Evolutionary conservation across 2,329 filamentous ascomycete genomes (phyloP).

Genomic region (Biscogniauxia marginata): DNA sequence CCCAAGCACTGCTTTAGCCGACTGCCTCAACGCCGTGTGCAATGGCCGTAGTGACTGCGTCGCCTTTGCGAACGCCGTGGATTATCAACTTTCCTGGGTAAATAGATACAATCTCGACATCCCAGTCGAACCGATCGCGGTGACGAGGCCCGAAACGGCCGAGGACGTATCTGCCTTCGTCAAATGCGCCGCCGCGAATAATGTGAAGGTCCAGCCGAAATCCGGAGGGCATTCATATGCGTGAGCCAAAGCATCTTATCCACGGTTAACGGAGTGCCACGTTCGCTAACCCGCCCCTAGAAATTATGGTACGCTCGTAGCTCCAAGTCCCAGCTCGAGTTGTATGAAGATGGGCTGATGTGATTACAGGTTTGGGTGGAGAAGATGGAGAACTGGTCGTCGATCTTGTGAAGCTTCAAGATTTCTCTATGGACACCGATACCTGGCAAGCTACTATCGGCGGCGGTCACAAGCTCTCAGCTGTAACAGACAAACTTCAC

Average conservation of each 20-base stretch:
- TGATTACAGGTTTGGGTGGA: slow-evolving; percentile 44
- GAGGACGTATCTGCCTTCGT: slow-evolving; percentile 57
- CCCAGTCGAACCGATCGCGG: slow-evolving; percentile 50
- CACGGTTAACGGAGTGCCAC: background rate
- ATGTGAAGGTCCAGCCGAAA: slow-evolving; percentile 57
- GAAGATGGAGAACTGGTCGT: slow-evolving; percentile 51
- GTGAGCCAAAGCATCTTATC: slow-evolving; percentile 33
- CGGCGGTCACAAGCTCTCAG: slow-evolving; percentile 50
- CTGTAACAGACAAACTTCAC: slow-evolving; percentile 51
- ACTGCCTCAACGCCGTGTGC: slow-evolving; percentile 49
- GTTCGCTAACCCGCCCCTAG: slow-evolving; percentile 20
- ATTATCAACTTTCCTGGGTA: slow-evolving; percentile 51
- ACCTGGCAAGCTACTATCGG: slow-evolving; percentile 57
- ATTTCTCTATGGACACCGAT: slow-evolving; percentile 50
- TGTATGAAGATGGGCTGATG: background rate
- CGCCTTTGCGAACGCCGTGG: slow-evolving; percentile 41
- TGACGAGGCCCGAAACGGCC: slow-evolving; percentile 52
- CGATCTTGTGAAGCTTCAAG: slow-evolving; percentile 52
- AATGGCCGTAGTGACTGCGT: slow-evolving; percentile 45
- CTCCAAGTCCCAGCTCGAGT: background rate
- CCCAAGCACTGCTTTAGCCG: slow-evolving; percentile 39
- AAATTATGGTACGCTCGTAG: slow-evolving; percentile 31
- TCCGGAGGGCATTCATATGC: slow-evolving; percentile 66
- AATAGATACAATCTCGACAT: slow-evolving; percentile 53
- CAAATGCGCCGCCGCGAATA: slow-evolving; percentile 51